Conservation (phyloP, 108 stramenopile genomes). For the Pseudonitzschia delicatissima region DNA sequence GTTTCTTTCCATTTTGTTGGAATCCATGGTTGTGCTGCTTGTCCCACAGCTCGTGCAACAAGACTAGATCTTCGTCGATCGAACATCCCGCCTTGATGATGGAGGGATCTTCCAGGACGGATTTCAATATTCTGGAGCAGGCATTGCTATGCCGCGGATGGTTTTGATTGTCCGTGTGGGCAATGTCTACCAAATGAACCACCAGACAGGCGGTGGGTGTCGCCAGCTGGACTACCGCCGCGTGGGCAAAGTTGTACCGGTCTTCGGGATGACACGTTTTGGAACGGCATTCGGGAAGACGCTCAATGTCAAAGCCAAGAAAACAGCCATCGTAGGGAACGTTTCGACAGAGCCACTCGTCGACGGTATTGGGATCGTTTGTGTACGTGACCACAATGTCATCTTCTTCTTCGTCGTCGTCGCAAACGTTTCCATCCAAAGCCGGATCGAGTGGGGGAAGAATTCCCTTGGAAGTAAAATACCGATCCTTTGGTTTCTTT, state of each 20-base stretch:
- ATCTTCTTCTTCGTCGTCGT: not conserved
- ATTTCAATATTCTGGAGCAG: slow-evolving; percentile 31
- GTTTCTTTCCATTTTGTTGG: not conserved
- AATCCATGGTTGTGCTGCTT: slow-evolving; percentile 4
- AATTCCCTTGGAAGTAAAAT: slow-evolving; percentile 13
- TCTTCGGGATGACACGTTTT: not conserved
- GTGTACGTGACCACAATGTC: slow-evolving; percentile 54
- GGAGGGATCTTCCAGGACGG: slow-evolving; percentile 40
- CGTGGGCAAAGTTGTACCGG: slow-evolving; percentile 33
- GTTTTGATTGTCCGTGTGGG: slow-evolving; percentile 9
- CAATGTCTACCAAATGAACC: slow-evolving; percentile 44
- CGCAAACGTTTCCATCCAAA: not conserved
- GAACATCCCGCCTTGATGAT: slow-evolving; percentile 60
- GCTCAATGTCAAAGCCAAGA: slow-evolving; percentile 40
- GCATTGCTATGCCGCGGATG: slow-evolving; percentile 25
- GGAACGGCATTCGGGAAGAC: slow-evolving; percentile 3
- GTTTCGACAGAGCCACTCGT: slow-evolving; percentile 52
- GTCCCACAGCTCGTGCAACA: slow-evolving; percentile 36
- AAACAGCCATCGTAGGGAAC: slow-evolving; percentile 20
- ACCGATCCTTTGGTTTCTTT: not conserved
- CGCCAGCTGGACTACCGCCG: slow-evolving; percentile 65
- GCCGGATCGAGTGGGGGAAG: slow-evolving; percentile 8
- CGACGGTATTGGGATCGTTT: slow-evolving; percentile 44
- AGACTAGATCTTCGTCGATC: slow-evolving; percentile 65
- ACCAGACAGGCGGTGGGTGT: slow-evolving; percentile 54